phyloP scores from a whole-genome alignment of 495 filamentous ascomycete species.

The Annulohypoxylon bovei region DNA sequence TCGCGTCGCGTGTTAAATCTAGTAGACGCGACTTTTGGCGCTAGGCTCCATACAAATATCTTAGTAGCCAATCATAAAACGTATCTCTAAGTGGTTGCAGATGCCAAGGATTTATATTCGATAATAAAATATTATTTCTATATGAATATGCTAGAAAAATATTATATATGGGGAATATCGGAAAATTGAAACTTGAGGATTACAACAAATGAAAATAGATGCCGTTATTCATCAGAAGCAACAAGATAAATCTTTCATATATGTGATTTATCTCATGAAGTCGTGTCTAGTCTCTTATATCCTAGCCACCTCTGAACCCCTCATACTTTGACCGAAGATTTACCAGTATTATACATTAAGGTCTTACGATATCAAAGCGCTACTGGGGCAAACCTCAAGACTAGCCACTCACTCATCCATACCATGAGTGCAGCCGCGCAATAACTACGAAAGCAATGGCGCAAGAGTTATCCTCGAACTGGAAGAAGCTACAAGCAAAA shows the following conservation, averaged over 20 bases:
- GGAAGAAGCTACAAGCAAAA: slow-evolving; percentile 77
- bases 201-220: not conserved
- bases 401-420: not conserved
- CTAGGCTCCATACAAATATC: not conserved
- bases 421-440: not conserved
- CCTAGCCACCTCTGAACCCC: not conserved
- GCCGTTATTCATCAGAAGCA: not conserved
- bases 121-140: not conserved
- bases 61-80: slow-evolving; percentile 20
- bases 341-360: not conserved
- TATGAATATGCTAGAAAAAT: not conserved
- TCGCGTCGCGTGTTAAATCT: slow-evolving; percentile 29
- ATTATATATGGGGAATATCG: not conserved
- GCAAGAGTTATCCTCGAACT: slow-evolving; percentile 67
- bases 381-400: not conserved
- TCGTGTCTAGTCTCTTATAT: not conserved
- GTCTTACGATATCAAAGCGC: not conserved
- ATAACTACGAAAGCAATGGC: slow-evolving; percentile 42
- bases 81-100: slow-evolving; percentile 37
- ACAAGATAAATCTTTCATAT: not conserved
- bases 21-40: slow-evolving; percentile 30
- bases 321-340: not conserved
- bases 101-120: slow-evolving; percentile 16
- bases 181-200: slow-evolving; percentile 15
- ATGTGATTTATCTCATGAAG: not conserved